phyloP scores from a whole-genome alignment of 257 asterid genomes.

The Craterostigma plantagineum region DNA sequence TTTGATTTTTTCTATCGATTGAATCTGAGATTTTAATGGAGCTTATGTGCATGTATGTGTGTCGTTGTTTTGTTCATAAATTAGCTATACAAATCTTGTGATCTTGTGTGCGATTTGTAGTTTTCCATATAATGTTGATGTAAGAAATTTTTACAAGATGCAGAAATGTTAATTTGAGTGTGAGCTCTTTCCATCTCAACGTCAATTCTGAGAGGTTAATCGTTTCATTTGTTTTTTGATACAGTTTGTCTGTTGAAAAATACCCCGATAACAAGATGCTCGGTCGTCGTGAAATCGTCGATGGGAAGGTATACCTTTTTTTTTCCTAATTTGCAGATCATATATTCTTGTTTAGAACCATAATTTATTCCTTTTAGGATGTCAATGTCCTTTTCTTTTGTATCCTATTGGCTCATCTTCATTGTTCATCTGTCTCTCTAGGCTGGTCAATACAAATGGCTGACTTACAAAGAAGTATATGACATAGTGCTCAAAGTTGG shows the following conservation, averaged over 20 bases:
- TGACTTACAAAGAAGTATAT: conserved; percentile 72
- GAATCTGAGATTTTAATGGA: no score
- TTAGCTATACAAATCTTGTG: no score
- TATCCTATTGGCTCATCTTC: conserved; percentile 10
- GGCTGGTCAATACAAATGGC: conserved; percentile 78
- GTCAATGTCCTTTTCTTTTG: conserved; percentile 6
- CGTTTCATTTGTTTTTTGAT: conserved; percentile 8
- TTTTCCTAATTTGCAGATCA: neutral
- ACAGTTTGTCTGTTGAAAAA: conserved; percentile 70
- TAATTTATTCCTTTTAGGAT: conserved; percentile 1
- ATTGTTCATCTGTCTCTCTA: conserved; percentile 12
- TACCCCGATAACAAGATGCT: conserved; percentile 80
- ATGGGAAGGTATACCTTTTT: conserved; percentile 53
- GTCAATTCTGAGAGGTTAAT: neutral
- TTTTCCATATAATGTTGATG: no score
- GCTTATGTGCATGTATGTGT: no score
- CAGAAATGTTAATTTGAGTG: no score
- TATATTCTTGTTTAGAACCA: neutral
- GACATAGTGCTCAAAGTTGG: conserved; percentile 66
- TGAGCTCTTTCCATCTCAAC: neutral
- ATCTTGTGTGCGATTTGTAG: no score
- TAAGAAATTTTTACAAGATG: no score
- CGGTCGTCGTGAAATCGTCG: conserved; percentile 58
- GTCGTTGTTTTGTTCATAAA: no score
- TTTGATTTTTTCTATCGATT: no score